Evolutionary conservation across 164 flowering plant species (phyloP).

Genomic region (Stephania japonica): DNA sequence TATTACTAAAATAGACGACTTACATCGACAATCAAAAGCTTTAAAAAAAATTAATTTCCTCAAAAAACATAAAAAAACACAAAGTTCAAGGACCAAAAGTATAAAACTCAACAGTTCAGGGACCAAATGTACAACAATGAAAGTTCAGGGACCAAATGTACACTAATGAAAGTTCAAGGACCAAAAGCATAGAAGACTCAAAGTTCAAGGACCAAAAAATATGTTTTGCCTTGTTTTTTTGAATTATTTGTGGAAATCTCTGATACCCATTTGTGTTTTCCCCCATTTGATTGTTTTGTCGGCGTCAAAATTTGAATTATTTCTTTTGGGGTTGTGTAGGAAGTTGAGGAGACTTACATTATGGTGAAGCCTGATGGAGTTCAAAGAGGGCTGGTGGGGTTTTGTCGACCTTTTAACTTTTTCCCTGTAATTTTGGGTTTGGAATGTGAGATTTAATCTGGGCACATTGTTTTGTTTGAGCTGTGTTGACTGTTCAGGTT

Average conservation of each 20-base stretch:
- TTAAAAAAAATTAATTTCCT: no score
- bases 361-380: conserved; percentile 98
- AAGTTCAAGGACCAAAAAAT: no score
- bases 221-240: no score
- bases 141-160: no score
- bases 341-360: conserved; percentile 79
- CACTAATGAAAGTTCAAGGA: no score
- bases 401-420: conserved; percentile 9
- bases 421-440: not conserved
- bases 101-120: no score
- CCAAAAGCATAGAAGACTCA: no score
- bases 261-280: not conserved
- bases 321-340: conserved; percentile 34
- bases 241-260: not conserved
- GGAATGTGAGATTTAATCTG: not conserved
- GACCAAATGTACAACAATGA: no score
- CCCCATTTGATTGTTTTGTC: not conserved
- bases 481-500: conserved; percentile 41
- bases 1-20: no score
- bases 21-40: no score
- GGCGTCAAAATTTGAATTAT: not conserved
- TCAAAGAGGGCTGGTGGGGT: conserved; percentile 84
- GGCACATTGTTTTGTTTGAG: conserved; percentile 4
- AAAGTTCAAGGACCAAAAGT: no score
- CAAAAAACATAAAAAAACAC: no score